Percentiles rank a stretch among this genome's conserved stretches.
These are phyloP conservation scores for Blastobotrys indianensis DNA, from an alignment of 1,139 yeast species.

Conservation along the genomic window DNA sequence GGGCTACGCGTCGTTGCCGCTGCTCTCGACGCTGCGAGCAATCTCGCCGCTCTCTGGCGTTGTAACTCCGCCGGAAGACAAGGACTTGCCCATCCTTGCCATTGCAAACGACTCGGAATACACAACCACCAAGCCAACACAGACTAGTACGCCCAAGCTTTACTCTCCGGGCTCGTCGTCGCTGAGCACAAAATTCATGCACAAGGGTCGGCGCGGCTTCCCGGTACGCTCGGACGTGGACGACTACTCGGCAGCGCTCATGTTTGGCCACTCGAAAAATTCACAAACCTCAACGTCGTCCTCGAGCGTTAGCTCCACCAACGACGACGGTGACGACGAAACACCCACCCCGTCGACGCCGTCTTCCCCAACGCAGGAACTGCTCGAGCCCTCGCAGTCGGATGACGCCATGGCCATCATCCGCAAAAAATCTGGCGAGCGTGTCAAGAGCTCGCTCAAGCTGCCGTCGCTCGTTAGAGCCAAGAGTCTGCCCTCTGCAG, in stretches of 20 bases:
- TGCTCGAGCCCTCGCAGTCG: slow-evolving; percentile 6
- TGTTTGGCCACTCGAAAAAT: slow-evolving; percentile 9
- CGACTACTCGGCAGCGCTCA: slow-evolving; percentile 5
- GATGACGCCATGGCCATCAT: slow-evolving; percentile 35
- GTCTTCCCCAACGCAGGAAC: neutral
- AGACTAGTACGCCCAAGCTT: slow-evolving; percentile 11
- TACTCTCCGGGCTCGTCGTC: neutral
- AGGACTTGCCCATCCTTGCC: too few species aligned
- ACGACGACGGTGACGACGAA: neutral
- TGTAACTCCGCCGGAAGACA: neutral
- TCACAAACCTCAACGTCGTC: neutral
- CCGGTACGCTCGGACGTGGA: slow-evolving; percentile 10
- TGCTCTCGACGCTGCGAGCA: too few species aligned
- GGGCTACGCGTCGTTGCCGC: too few species aligned
- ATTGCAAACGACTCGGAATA: neutral
- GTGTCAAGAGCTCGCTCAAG: slow-evolving; percentile 69
- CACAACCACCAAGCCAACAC: slow-evolving; percentile 1
- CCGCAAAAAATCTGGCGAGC: slow-evolving; percentile 74
- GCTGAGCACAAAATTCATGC: slow-evolving; percentile 8
- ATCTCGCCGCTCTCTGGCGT: neutral
- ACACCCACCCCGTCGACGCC: neutral
- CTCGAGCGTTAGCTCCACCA: neutral
- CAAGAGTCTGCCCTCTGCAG: slow-evolving; percentile 64
- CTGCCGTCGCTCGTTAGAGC: slow-evolving; percentile 45
- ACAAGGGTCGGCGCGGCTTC: slow-evolving; percentile 12